A percentile compares a stretch with the other conserved stretches of the same genome.
phyloP scores from a whole-genome alignment of 2,329 filamentous ascomycete genomes.

The Pseudocercospora ulei region DNA sequence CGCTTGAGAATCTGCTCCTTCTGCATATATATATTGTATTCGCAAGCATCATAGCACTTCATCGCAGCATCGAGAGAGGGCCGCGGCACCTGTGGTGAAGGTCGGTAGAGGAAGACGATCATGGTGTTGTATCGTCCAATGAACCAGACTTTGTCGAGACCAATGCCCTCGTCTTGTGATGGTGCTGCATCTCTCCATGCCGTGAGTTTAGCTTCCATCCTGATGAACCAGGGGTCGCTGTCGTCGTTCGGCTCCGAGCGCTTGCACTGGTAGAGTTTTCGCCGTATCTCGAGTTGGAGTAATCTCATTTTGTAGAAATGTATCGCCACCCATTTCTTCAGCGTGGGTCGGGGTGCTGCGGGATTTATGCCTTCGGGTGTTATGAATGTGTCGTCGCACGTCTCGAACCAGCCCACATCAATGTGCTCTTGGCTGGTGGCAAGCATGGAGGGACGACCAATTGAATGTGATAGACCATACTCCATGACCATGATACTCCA shows the following conservation, averaged over 20 bases:
- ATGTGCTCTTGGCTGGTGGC: slow-evolving; percentile 72
- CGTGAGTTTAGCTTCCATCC: slow-evolving; percentile 68
- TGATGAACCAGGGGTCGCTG: slow-evolving; percentile 73
- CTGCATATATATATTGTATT: slow-evolving; percentile 71
- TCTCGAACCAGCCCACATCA: slow-evolving; percentile 74
- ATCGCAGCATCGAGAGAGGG: slow-evolving; percentile 69
- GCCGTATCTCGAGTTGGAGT: slow-evolving; percentile 76
- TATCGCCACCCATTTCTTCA: slow-evolving; percentile 80
- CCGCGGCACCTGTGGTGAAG: slow-evolving; percentile 81
- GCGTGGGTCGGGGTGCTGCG: slow-evolving; percentile 54
- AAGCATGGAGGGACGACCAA: slow-evolving; percentile 79
- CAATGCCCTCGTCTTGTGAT: slow-evolving; percentile 55
- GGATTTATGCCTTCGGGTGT: slow-evolving; percentile 63
- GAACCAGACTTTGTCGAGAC: slow-evolving; percentile 61
- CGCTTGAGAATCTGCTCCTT: slow-evolving; percentile 66
- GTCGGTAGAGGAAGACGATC: slow-evolving; percentile 76
- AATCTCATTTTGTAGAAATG: slow-evolving; percentile 90
- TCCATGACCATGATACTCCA: slow-evolving; percentile 89
- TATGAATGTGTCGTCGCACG: slow-evolving; percentile 74
- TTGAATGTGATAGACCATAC: slow-evolving; percentile 71
- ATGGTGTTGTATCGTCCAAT: slow-evolving; percentile 70
- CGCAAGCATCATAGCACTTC: slow-evolving; percentile 72
- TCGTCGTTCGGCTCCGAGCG: slow-evolving; percentile 65
- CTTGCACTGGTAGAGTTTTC: slow-evolving; percentile 77
- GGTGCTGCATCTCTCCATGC: slow-evolving; percentile 72